phyloP scores from a whole-genome alignment of 2,329 filamentous ascomycete genomes.

The Stylonectria norvegica region DNA sequence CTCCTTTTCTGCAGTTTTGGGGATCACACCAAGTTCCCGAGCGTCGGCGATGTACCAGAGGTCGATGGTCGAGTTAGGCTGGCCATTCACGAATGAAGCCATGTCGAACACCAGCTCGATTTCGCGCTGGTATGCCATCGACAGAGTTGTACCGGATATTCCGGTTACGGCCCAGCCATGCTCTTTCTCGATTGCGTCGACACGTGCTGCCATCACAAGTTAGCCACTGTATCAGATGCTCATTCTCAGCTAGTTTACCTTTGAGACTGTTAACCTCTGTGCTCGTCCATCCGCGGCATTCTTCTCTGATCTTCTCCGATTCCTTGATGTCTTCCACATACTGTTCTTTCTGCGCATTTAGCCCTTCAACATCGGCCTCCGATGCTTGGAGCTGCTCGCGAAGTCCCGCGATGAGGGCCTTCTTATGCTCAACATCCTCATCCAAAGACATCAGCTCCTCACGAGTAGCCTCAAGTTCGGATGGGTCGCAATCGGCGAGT shows the following conservation, averaged over 20 bases:
- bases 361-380: conserved; percentile 59
- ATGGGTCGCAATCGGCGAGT: conserved; percentile 74
- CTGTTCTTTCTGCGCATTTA: conserved; percentile 64
- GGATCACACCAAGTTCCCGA: conserved; percentile 49
- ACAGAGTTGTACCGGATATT: conserved; percentile 59
- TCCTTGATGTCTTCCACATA: conserved; percentile 73
- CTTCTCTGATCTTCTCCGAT: conserved; percentile 79
- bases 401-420: conserved; percentile 62
- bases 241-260: conserved; percentile 49
- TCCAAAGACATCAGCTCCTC: conserved; percentile 63
- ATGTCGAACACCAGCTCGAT: conserved; percentile 72
- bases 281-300: conserved; percentile 84
- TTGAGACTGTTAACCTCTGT: conserved; percentile 78
- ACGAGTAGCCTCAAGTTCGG: conserved; percentile 72
- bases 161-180: conserved; percentile 71
- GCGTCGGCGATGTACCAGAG: conserved; percentile 66
- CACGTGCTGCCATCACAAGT: conserved; percentile 52
- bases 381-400: conserved; percentile 65
- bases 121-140: conserved; percentile 69
- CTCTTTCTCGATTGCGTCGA: conserved; percentile 61
- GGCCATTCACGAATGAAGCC: conserved; percentile 51
- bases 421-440: conserved; percentile 67
- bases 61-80: conserved; percentile 57
- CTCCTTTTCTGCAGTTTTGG: conserved; percentile 62
- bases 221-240: conserved; percentile 24